These are phyloP conservation scores for Penicillium odoratum DNA, from an alignment of 495 filamentous ascomycete species.

Conservation along the genomic window DNA sequence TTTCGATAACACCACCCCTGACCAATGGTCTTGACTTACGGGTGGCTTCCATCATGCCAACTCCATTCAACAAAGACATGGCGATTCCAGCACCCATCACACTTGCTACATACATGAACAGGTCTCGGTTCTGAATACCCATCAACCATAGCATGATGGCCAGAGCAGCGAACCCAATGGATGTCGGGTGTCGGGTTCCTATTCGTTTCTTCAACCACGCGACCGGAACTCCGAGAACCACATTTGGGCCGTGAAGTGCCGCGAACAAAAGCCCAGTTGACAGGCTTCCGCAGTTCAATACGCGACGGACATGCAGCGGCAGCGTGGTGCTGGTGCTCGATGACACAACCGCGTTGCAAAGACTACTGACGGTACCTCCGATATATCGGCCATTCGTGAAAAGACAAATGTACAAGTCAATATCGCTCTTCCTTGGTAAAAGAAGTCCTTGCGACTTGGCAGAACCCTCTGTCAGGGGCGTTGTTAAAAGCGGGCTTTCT, in stretches of 20 bases:
- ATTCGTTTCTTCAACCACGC: not conserved
- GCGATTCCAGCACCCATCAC: not conserved
- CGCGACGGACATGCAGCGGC: not conserved
- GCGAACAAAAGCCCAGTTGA: not conserved
- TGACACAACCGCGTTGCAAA: conserved; percentile 18
- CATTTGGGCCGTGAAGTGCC: not conserved
- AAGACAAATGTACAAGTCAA: not conserved
- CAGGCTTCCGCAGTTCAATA: not conserved
- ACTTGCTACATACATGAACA: not conserved
- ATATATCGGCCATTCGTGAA: conserved; percentile 10
- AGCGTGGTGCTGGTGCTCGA: conserved; percentile 33
- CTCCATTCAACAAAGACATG: conserved; percentile 19
- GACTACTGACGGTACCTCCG: conserved; percentile 12
- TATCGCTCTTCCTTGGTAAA: not conserved
- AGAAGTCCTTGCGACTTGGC: not conserved
- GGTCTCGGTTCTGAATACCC: conserved; percentile 11
- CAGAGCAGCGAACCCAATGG: not conserved
- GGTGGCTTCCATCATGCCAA: conserved; percentile 28
- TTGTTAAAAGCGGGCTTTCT: not conserved
- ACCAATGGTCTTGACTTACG: conserved; percentile 16
- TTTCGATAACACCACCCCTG: conserved; percentile 25
- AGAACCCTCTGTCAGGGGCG: not conserved
- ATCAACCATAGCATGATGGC: conserved; percentile 23
- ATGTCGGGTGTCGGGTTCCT: not conserved
- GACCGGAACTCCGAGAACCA: not conserved